phyloP scores from a whole-genome alignment of 1,139 yeast species.

The Taiozyma sp. region DNA sequence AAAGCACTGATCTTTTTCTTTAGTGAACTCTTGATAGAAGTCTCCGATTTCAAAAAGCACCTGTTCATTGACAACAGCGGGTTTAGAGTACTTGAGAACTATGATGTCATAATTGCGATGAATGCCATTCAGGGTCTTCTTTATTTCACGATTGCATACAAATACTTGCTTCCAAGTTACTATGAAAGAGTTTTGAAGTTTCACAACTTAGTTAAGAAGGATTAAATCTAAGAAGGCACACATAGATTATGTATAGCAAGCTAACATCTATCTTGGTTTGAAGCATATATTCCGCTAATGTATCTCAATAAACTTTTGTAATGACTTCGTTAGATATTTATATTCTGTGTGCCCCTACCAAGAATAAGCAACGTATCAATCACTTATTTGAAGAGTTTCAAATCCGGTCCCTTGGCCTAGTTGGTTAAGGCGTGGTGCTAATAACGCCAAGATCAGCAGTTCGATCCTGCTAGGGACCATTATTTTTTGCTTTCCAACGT shows the following conservation, averaged over 20 bases:
- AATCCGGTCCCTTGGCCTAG: slow-evolving; percentile 69
- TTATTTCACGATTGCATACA: not conserved
- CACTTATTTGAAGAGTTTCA: not conserved
- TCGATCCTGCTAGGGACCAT: slow-evolving; percentile 86
- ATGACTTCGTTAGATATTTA: not conserved
- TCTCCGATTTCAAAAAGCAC: not conserved
- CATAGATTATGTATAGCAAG: not conserved
- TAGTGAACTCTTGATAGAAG: not conserved
- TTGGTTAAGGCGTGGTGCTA: slow-evolving; percentile 92
- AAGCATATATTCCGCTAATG: not conserved
- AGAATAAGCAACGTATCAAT: too few relatives aligned
- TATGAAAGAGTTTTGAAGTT: not conserved
- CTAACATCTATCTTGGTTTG: not conserved
- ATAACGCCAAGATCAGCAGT: slow-evolving; percentile 81
- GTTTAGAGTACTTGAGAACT: not conserved
- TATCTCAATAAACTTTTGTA: too few relatives aligned
- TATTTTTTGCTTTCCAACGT: slow-evolving; percentile 18
- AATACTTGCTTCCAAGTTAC: not conserved
- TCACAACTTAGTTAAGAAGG: not conserved
- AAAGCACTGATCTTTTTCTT: not conserved
- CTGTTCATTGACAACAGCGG: not conserved
- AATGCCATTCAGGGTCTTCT: not conserved
- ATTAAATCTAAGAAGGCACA: not conserved
- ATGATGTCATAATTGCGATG: not conserved
- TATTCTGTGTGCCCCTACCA: not conserved